A percentile compares a stretch with the other conserved stretches of the same genome.
These are phyloP conservation scores for Periconia digitata DNA, from an alignment of 2,329 filamentous ascomycete genomes.

Conservation along the genomic window DNA sequence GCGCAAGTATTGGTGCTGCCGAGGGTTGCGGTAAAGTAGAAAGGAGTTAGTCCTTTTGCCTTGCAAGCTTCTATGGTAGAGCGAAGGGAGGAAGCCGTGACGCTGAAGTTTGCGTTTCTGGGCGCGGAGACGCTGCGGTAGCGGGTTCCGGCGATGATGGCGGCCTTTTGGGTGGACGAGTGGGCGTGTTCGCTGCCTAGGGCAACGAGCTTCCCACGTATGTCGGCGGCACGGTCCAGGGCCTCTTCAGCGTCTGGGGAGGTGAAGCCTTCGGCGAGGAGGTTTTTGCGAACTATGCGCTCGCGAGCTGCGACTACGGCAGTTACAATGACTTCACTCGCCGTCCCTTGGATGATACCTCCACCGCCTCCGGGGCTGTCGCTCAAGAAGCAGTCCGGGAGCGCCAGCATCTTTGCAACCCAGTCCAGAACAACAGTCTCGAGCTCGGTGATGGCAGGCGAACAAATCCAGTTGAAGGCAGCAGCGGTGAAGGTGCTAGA, in stretches of 20 bases:
- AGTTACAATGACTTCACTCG: conserved; percentile 83
- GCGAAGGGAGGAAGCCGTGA: conserved; percentile 67
- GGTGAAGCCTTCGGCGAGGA: conserved; percentile 64
- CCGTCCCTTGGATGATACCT: conserved; percentile 91
- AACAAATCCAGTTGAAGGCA: conserved; percentile 97
- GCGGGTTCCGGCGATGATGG: conserved; percentile 81
- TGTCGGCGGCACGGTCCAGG: conserved; percentile 63
- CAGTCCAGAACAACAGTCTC: conserved; percentile 94
- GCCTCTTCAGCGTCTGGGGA: conserved; percentile 38
- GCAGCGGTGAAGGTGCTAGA: conserved; percentile 84
- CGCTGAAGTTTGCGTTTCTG: conserved; percentile 65
- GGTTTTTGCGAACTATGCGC: conserved; percentile 52
- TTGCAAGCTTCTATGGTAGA: conserved; percentile 65
- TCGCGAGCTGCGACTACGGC: conserved; percentile 87
- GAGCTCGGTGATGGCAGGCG: conserved; percentile 86
- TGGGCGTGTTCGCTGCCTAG: conserved; percentile 79
- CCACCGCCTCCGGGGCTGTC: conserved; percentile 80
- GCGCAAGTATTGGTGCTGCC: conserved; percentile 89
- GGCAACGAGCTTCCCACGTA: conserved; percentile 74
- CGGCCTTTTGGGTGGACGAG: conserved; percentile 83
- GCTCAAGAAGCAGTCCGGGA: conserved; percentile 75
- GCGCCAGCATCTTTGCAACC: conserved; percentile 73
- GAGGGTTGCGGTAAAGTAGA: conserved; percentile 80
- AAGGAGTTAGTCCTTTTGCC: conserved; percentile 73
- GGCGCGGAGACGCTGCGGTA: conserved; percentile 69